Evolutionary conservation across 306 rosid species (phyloP), one percentile per base, ranked within the genome.

Genomic region (Mimosa bimucronata): DNA sequence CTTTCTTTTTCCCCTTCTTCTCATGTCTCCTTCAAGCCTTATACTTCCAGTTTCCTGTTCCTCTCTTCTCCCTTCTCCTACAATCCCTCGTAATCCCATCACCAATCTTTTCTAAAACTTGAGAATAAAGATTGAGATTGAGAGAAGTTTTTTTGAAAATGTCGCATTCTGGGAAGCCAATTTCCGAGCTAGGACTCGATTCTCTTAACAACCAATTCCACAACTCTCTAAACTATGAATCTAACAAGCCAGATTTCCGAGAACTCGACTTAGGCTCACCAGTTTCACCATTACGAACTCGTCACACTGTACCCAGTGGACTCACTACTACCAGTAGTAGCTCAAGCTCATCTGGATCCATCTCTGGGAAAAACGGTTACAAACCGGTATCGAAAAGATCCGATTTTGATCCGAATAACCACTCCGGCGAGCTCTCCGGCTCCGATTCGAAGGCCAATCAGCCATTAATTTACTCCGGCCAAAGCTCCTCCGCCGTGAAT

Each of bases 251-350:
- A 29, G 96, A 92, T 84, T 92, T 88, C 81, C 82, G 94, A 41
- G 96, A 92, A 71, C 90, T 92, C 81, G 92, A 89, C 91, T 92
- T 92, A 83, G 94, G 92, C 70, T 92, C 97, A 1, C 97, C 97
- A 5, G 89, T 91, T 81, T 92, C 97, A 48, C 95, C 97, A n/a
- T 83, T 92, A 64, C 86, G 94, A 37, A 76, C 82, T 2, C 97
- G 90, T 7, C 85, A 80, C 3, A 44, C 75, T 61, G 87, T 78
- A 28, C 67, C 55, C 58, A 52, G 58, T n/a, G 87, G 83, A 1
- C 86, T 77, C 29, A 80, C 28, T 44, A 80, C 97, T 10, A 88
- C 79, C 1, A 91, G 94, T 23, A 92, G 85, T 31, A 90, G 97
- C 41, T 87, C 92, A 26, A 90, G 95, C 50, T 92, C 97, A 0